Evolutionary conservation across 495 filamentous ascomycete genomes (phyloP), one percentile per base, ranked within the genome.

Genomic region (Jackrogersella multiformis): DNA sequence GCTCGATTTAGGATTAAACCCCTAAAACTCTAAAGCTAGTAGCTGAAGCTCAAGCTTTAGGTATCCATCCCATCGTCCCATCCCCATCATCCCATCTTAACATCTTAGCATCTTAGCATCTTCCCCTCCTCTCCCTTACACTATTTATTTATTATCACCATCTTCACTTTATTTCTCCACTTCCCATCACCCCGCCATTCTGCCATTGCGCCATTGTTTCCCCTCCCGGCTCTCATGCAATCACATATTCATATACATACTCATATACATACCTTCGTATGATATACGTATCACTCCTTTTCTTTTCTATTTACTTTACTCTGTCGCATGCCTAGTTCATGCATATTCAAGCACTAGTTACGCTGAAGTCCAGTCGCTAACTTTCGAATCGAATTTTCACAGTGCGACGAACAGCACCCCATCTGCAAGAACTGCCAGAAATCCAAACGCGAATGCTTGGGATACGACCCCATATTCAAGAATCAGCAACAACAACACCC

Each of bases 401-500:
- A 99, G 95, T 99, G 95, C 81, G 95, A 99, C 85, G 95, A 99
- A 83, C 87, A 86, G 24, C 94, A 97, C 79, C 95, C 95, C 6
- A 86, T 90, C 48, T 99, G 95, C 83, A 89, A 94, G 73, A 99
- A 99, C 78, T 99, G 95, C 80, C 90, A 94, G 74, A 99, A 97
- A 79, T 97, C 93, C 73, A 98, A 97, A 78, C 91, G 95, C 70
- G 95, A 98, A 74, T 99, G 95, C 75, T 77, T 97, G 51, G 95
- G 95, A 44, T 99, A 99, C 87, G 95, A 99, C 76, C 95, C 95
- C 35, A 96, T 98, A 64, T 99, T 99, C 82, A 96, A 96, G 78
- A 86, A 89, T 71, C 91, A 93, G 71, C 88, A 90, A 48, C 59
- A 64, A 63, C 76, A 53, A 20, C 70, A 64, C 8, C 66, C 64